Base-by-base conservation (phyloP, 805 yeast genomes). In the Candida parachauliodes region DNA sequence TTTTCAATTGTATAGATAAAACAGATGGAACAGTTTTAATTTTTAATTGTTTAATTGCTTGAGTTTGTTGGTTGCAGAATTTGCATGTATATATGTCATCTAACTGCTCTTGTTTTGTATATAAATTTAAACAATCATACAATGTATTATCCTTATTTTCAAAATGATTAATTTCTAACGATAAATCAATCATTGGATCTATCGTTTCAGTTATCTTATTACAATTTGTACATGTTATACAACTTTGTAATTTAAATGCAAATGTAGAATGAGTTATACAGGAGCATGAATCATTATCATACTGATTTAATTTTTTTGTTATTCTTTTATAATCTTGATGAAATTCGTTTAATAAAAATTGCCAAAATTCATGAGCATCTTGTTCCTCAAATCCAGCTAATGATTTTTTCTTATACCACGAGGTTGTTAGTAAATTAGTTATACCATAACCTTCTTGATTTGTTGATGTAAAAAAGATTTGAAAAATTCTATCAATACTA, bases 311-410 rank as follows among this genome's bases (percentile, higher is more conserved):
- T 7, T 36, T 25, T 26, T 16, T n/a, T 9, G 26, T 22, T 1
- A 62, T 50, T 40, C 58, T 43, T 38, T 47, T 47, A 38, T 47
- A 37, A 34, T 58, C 64, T 32, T 36, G 42, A 59, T 93, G 98
- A 40, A 93, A 60, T 59, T 88, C 95, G 59, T 91, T 85, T 26
- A 91, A 69, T 20, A 91, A 54, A 55, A 91, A 89, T 55, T 93
- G 97, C 83, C 95, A 83, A 60, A 91, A 93, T 60, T 93, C 99
- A 61, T 93, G 99, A 0, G 98, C 98, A 57, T 93, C 99, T 60
- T 93, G 99, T 60, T 93, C 97, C 24, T 93, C 83, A 48, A 89
- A 89, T 1, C 99, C 99, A 0, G 97, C 95, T 41, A 93, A 73
- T 23, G 88, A 76, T 47, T 84, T 77, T 49, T 87, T 85, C 32